phyloP scores from a whole-genome alignment of 257 asterid species.

The Plectranthus barbatus region DNA sequence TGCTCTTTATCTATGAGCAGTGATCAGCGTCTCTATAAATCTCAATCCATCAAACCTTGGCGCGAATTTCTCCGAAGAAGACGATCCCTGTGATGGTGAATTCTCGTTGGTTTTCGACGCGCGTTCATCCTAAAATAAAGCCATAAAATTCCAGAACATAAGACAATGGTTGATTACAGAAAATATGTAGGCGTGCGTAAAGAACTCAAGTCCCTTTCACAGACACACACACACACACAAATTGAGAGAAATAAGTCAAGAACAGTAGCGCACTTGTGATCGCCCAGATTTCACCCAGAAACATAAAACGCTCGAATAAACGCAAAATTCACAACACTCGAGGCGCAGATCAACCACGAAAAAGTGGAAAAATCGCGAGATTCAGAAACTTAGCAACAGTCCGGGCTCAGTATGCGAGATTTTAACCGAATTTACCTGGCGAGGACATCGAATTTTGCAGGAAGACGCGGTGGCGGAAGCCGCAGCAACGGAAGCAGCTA shows the following conservation, averaged over 20 bases:
- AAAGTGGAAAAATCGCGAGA: neutral
- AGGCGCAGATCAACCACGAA: neutral
- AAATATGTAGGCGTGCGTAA: no score
- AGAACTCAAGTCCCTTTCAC: neutral
- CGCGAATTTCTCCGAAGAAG: conserved; percentile 55
- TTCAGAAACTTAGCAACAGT: neutral
- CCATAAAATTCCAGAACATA: neutral
- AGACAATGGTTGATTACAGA: neutral
- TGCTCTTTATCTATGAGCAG: conserved; percentile 55
- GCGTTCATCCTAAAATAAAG: conserved; percentile 7
- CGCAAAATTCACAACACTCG: neutral
- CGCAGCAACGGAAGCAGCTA: conserved; percentile 54
- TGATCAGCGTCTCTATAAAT: conserved; percentile 70
- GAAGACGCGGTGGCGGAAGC: conserved; percentile 47
- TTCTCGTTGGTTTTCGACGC: conserved; percentile 23
- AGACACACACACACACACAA: neutral
- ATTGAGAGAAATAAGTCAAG: neutral
- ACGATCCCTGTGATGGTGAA: conserved; percentile 25
- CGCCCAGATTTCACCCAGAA: neutral
- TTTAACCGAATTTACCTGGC: conserved; percentile 22
- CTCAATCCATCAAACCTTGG: conserved; percentile 76
- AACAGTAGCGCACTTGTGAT: neutral
- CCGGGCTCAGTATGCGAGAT: neutral
- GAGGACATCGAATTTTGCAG: conserved; percentile 31
- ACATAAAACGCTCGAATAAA: no score